A percentile compares a stretch with the other conserved stretches of the same genome.
Evolutionary conservation across 2,329 filamentous ascomycete genomes (phyloP).

Genomic region (Fonsecaea nubica): DNA sequence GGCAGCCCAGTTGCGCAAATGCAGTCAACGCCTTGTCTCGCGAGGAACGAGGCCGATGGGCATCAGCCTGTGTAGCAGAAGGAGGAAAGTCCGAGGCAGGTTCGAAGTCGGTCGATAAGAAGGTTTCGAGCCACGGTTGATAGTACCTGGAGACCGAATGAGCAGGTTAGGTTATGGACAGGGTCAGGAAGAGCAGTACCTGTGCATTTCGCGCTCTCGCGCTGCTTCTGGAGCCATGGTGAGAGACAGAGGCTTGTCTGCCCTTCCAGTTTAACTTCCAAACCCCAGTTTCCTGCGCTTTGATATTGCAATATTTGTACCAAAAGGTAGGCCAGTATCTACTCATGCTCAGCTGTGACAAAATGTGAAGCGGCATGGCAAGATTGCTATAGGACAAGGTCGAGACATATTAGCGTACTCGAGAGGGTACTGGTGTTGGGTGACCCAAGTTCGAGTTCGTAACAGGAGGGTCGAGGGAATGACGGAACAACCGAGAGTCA

Average conservation of each 20-base stretch:
- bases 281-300: neutral
- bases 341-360: neutral
- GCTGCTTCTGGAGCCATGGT: slow-evolving; percentile 35
- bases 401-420: neutral
- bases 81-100: slow-evolving; percentile 22
- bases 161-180: neutral
- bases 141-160: slow-evolving; percentile 21
- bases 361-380: neutral
- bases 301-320: neutral
- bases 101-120: slow-evolving; percentile 37
- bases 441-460: slow-evolving; percentile 1
- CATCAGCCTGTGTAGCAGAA: slow-evolving; percentile 19
- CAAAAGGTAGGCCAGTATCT: neutral
- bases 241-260: neutral
- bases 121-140: slow-evolving; percentile 40
- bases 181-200: slow-evolving; percentile 10
- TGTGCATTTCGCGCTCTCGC: slow-evolving; percentile 37
- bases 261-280: neutral
- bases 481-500: slow-evolving; percentile 5
- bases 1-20: slow-evolving; percentile 58
- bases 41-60: slow-evolving; percentile 42
- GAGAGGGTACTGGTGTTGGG: neutral
- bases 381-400: neutral
- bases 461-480: neutral
- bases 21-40: slow-evolving; percentile 52